phyloP scores from a whole-genome alignment of 139 green algal genomes.

The Diplosphaera chodatii region DNA sequence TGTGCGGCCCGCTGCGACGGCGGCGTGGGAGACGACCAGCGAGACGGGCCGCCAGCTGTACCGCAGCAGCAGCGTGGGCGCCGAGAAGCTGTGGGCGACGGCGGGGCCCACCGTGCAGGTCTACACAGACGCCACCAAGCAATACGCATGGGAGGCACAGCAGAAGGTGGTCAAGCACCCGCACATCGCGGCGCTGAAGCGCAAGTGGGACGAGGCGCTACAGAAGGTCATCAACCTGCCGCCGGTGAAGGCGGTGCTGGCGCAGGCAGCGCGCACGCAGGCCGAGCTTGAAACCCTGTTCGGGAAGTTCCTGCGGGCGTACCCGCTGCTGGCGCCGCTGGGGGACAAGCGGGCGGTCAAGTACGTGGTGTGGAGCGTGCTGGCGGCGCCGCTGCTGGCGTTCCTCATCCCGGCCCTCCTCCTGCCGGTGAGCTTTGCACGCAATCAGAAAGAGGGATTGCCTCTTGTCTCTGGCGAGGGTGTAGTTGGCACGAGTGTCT shows the following conservation, averaged over 20 bases:
- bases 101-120: background rate
- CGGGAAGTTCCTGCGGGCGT: background rate
- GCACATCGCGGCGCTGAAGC: background rate
- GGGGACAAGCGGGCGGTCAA: background rate
- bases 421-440: background rate
- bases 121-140: background rate
- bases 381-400: background rate
- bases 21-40: background rate
- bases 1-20: background rate
- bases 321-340: background rate
- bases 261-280: background rate
- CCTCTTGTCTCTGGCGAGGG: background rate
- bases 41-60: background rate
- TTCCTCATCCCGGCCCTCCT: background rate
- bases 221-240: background rate
- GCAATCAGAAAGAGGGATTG: too few relatives aligned
- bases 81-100: background rate
- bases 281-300: background rate
- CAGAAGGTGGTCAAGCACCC: background rate
- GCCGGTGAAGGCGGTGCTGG: background rate
- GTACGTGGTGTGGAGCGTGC: background rate
- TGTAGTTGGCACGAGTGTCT: too few relatives aligned
- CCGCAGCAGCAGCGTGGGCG: background rate
- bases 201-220: background rate
- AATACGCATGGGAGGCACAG: background rate